phyloP scores from a whole-genome alignment of 2,329 filamentous ascomycete species.

The Alternaria sp. region DNA sequence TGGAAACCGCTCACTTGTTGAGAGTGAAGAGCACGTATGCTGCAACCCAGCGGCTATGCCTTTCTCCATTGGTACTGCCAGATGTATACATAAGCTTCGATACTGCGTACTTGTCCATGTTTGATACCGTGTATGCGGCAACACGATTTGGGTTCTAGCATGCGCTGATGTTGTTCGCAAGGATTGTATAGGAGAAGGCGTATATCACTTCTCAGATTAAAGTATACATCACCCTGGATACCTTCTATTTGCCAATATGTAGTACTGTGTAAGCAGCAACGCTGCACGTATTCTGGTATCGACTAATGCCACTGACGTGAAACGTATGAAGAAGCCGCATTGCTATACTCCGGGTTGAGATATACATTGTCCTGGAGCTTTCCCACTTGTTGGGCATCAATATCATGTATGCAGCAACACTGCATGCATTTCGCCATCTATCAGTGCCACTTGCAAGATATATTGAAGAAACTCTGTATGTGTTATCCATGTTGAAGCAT shows the following conservation, averaged over 20 bases:
- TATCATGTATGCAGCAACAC: not conserved
- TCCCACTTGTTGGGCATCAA: not conserved
- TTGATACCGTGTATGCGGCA: not conserved
- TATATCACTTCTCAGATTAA: not conserved
- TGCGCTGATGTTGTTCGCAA: not conserved
- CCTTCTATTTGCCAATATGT: not conserved
- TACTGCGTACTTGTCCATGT: not conserved
- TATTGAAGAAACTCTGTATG: not conserved
- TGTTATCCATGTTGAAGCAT: not conserved
- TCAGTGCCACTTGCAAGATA: not conserved
- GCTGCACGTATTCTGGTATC: not conserved
- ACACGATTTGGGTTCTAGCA: not conserved
- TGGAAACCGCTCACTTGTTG: not conserved
- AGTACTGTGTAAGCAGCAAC: not conserved
- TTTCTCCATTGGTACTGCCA: not conserved
- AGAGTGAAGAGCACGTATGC: not conserved
- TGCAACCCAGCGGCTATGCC: not conserved
- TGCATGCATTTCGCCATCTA: not conserved
- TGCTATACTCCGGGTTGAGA: not conserved
- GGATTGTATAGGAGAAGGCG: not conserved
- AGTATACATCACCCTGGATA: not conserved
- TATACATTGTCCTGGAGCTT: not conserved
- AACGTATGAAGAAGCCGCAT: not conserved
- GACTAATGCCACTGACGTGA: not conserved
- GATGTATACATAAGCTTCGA: not conserved